Percentiles rank a stretch among this genome's conserved stretches.
These are phyloP conservation scores for Colletotrichum limetticola DNA, from an alignment of 2,329 filamentous ascomycete species.

Conservation along the genomic window DNA sequence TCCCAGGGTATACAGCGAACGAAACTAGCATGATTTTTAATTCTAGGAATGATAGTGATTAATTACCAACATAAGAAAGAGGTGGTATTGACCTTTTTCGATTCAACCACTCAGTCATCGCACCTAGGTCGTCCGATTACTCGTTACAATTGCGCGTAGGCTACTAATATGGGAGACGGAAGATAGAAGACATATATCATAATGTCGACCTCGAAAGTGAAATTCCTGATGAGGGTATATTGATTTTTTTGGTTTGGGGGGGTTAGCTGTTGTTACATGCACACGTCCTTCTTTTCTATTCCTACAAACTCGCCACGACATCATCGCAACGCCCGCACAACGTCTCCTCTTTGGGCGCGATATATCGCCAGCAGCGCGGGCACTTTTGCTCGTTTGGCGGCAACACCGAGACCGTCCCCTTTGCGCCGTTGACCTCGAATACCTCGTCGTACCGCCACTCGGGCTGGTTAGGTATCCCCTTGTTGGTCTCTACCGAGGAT, in stretches of 20 bases:
- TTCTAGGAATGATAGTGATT: no score
- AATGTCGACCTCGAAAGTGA: no score
- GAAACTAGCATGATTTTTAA: no score
- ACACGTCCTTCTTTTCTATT: not conserved
- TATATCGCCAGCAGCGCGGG: constrained; percentile 88
- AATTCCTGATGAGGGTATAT: constrained; percentile 1
- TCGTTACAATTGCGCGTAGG: no score
- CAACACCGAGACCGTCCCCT: constrained; percentile 55
- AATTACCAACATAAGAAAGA: no score
- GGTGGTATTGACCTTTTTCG: no score
- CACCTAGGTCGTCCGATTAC: no score
- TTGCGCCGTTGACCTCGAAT: constrained; percentile 52
- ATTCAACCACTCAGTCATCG: no score
- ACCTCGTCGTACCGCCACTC: constrained; percentile 55
- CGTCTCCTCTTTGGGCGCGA: constrained; percentile 71
- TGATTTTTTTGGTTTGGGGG: not conserved
- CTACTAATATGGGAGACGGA: no score
- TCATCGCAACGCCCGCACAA: constrained; percentile 81
- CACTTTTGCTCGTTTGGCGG: constrained; percentile 76
- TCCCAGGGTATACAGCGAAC: no score
- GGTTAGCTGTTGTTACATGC: constrained; percentile 6
- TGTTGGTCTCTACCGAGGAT: constrained; percentile 67
- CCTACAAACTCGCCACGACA: constrained; percentile 56
- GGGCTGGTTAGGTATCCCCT: constrained; percentile 39
- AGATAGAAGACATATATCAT: no score